Conservation (phyloP, 2,329 filamentous ascomycete genomes). For the Mollisia scopiformis region DNA sequence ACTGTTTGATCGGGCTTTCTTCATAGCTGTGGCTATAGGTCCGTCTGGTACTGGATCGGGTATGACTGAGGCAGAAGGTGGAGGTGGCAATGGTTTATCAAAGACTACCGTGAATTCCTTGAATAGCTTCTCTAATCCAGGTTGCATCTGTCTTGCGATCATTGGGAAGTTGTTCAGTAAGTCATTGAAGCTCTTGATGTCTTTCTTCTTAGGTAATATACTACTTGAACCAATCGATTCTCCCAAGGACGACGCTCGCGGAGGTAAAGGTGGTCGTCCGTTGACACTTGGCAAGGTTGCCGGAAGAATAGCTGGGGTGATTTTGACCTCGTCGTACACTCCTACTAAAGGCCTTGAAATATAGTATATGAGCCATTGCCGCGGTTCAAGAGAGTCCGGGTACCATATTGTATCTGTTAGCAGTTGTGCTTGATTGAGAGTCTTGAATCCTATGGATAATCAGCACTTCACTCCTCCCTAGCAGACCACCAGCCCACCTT, state of each 20-base stretch:
- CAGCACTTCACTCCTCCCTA: slow-evolving; percentile 23
- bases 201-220: slow-evolving; percentile 72
- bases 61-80: slow-evolving; percentile 63
- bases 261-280: slow-evolving; percentile 27
- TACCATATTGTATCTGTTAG: slow-evolving; percentile 86
- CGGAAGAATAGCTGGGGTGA: slow-evolving; percentile 66
- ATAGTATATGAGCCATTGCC: slow-evolving; percentile 96
- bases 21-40: slow-evolving; percentile 57
- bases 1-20: slow-evolving; percentile 57
- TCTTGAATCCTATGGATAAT: slow-evolving; percentile 75
- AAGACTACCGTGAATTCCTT: slow-evolving; percentile 86
- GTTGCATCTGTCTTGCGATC: slow-evolving; percentile 95
- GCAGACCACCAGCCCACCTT: slow-evolving; percentile 61
- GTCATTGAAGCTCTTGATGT: slow-evolving; percentile 88
- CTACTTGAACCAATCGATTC: slow-evolving; percentile 23
- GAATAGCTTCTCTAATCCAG: slow-evolving; percentile 86
- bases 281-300: slow-evolving; percentile 45
- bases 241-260: slow-evolving; percentile 17
- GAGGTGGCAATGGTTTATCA: slow-evolving; percentile 80
- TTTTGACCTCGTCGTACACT: slow-evolving; percentile 74
- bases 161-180: slow-evolving; percentile 90
- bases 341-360: slow-evolving; percentile 89
- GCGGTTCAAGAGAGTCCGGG: slow-evolving; percentile 82
- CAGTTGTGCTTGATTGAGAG: slow-evolving; percentile 84
- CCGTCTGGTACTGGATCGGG: slow-evolving; percentile 61